Percentiles rank a stretch among this genome's conserved stretches.
Conservation (phyloP, 1,284 basidiomycete species). For the Cutaneotrichosporon arboriforme region DNA sequence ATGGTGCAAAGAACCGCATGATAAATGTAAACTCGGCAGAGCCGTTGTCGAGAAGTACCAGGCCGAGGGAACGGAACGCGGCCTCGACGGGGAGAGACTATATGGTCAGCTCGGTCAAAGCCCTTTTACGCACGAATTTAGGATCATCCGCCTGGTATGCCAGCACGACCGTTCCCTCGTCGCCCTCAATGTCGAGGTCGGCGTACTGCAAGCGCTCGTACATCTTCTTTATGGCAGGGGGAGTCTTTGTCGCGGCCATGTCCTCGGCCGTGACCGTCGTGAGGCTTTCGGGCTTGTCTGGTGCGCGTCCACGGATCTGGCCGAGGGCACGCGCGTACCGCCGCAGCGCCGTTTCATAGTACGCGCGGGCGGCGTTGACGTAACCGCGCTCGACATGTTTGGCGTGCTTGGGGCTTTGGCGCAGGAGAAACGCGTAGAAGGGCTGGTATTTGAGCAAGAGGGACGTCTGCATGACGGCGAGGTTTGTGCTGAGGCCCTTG, state of each 20-base stretch:
- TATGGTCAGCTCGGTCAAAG: constrained; percentile 42
- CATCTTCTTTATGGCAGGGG: constrained; percentile 48
- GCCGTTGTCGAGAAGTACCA: constrained; percentile 89
- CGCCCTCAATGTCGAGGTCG: constrained; percentile 61
- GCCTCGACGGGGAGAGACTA: constrained; percentile 79
- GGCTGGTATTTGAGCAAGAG: constrained; percentile 77
- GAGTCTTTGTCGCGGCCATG: constrained; percentile 28
- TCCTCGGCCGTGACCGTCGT: constrained; percentile 33
- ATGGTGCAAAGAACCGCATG: constrained; percentile 64
- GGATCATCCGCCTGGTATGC: constrained; percentile 78
- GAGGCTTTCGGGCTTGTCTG: constrained; percentile 40
- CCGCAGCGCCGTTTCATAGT: constrained; percentile 93
- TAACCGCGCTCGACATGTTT: constrained; percentile 87
- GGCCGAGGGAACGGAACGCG: constrained; percentile 70
- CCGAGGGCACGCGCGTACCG: constrained; percentile 78
- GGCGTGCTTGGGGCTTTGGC: constrained; percentile 74
- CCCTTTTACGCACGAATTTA: neutral
- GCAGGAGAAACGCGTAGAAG: constrained; percentile 78
- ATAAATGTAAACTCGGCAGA: constrained; percentile 85
- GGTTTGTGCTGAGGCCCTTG: constrained; percentile 69
- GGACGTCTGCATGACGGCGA: constrained; percentile 86
- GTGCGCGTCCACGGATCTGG: constrained; percentile 61
- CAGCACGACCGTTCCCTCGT: constrained; percentile 60
- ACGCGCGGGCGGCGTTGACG: constrained; percentile 72
- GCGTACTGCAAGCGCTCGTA: constrained; percentile 60